These are phyloP conservation scores for Salix koriyanagi DNA, from an alignment of 345 rosid genomes.

Conservation along the genomic window DNA sequence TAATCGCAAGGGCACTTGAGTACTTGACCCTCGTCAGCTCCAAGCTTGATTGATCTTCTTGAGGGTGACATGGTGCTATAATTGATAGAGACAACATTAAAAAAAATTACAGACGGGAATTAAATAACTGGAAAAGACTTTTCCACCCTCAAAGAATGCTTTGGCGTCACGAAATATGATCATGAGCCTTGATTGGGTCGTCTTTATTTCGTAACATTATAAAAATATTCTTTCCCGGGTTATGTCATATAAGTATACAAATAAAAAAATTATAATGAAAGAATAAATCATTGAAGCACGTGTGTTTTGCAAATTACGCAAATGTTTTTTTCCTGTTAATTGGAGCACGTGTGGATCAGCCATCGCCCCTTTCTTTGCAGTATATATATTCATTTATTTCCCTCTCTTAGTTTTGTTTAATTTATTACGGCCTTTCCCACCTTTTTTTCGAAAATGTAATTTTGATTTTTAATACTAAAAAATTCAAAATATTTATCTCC, in stretches of 20 bases:
- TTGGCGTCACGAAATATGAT: slow-evolving; percentile 7
- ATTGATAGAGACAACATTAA: background rate
- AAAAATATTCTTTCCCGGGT: background rate
- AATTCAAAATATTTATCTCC: too few species aligned
- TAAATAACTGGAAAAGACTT: too few species aligned
- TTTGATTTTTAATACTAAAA: too few species aligned
- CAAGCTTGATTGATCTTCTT: background rate
- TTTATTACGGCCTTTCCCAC: too few species aligned
- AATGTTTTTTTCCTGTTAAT: background rate
- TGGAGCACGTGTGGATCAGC: background rate
- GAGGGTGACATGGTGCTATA: too few species aligned
- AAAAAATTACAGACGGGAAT: background rate
- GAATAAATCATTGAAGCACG: slow-evolving; percentile 17
- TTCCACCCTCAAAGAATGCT: background rate
- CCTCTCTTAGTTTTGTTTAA: too few species aligned
- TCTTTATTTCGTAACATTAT: background rate
- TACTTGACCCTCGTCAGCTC: too few species aligned
- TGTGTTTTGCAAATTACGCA: background rate
- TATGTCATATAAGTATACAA: background rate
- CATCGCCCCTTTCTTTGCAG: background rate
- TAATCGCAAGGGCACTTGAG: slow-evolving; percentile 11
- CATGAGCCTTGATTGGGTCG: background rate
- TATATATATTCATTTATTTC: too few species aligned
- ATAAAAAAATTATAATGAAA: background rate
- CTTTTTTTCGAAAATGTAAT: too few species aligned